Percentiles rank a stretch among this genome's conserved stretches.
Conservation (phyloP, 1,284 basidiomycete species). For the Ustilago curta region DNA sequence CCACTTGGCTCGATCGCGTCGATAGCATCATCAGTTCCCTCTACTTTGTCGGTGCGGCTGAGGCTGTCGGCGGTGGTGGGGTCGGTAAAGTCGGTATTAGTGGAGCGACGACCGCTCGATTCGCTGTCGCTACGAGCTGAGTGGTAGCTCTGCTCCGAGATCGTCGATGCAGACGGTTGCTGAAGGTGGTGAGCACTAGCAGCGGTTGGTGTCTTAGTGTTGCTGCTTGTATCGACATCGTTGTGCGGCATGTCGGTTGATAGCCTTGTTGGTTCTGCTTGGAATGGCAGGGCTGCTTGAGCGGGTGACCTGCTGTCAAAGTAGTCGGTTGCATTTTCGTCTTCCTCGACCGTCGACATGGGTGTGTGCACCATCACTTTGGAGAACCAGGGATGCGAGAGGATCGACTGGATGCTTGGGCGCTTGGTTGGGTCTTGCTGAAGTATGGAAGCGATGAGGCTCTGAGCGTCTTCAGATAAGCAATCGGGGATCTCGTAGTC, state of each 20-base stretch:
- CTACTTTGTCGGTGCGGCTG: slow-evolving; percentile 26
- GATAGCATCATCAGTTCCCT: slow-evolving; percentile 3
- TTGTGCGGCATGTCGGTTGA: neutral
- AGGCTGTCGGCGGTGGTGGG: slow-evolving; percentile 47
- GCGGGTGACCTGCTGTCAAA: slow-evolving; percentile 17
- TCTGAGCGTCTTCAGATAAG: slow-evolving; percentile 87
- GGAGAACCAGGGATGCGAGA: slow-evolving; percentile 88
- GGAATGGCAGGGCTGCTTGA: neutral
- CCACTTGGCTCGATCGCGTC: neutral
- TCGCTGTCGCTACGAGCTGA: slow-evolving; percentile 60
- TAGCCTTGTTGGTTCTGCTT: neutral
- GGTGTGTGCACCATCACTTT: slow-evolving; percentile 49
- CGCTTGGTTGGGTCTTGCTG: slow-evolving; percentile 82
- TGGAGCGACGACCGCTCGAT: slow-evolving; percentile 57
- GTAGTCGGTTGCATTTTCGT: slow-evolving; percentile 25
- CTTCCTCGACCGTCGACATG: slow-evolving; percentile 60
- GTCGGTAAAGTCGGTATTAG: slow-evolving; percentile 51
- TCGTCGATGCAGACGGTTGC: slow-evolving; percentile 36
- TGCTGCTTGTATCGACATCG: neutral
- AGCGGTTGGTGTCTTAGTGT: neutral
- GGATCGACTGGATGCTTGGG: slow-evolving; percentile 83
- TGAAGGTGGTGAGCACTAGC: slow-evolving; percentile 25
- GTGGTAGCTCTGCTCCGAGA: slow-evolving; percentile 57
- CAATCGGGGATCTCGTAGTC: slow-evolving; percentile 83
- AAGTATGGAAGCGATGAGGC: slow-evolving; percentile 83